A percentile compares a stretch with the other conserved stretches of the same genome.
Evolutionary conservation across 805 yeast genomes (phyloP).

Genomic region (Zygoascus ofunaensis): DNA sequence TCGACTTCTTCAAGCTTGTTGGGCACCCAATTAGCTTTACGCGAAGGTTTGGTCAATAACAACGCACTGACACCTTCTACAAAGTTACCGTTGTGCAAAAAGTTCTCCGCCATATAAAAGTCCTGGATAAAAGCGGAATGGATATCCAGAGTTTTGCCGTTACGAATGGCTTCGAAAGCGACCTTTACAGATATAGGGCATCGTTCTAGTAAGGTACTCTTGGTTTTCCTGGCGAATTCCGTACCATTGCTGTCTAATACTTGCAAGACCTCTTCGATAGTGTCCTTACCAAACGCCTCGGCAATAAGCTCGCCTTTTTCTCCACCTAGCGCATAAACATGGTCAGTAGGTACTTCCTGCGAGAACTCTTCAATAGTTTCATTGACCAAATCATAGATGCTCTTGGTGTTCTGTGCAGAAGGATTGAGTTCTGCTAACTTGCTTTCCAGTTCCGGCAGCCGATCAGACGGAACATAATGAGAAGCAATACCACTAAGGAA

Average conservation of each 20-base stretch:
- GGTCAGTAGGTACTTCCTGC: conserved; percentile 54
- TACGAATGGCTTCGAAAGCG: conserved; percentile 56
- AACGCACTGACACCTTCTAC: conserved; percentile 39
- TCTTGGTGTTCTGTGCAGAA: conserved; percentile 21
- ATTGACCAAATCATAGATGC: conserved; percentile 52
- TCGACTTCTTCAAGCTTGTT: conserved; percentile 32
- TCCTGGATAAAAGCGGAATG: conserved; percentile 64
- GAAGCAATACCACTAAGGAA: conserved; percentile 81
- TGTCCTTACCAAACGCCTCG: conserved; percentile 46
- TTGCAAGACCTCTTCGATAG: conserved; percentile 46
- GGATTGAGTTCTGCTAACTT: conserved; percentile 56
- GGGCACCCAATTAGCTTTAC: conserved; percentile 44
- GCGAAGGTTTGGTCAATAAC: conserved; percentile 47
- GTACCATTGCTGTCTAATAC: conserved; percentile 48
- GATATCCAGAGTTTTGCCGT: conserved; percentile 50
- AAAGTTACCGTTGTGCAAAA: conserved; percentile 47
- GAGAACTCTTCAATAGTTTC: conserved; percentile 71
- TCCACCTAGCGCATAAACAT: conserved; percentile 46
- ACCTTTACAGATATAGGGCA: conserved; percentile 75
- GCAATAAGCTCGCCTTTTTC: conserved; percentile 60
- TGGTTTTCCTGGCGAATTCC: conserved; percentile 55
- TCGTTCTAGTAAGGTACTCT: conserved; percentile 49
- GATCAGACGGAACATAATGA: conserved; percentile 68
- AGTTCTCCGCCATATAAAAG: conserved; percentile 64
- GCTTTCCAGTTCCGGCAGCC: conserved; percentile 50